These are phyloP conservation scores for Globisporangium heterothallicum DNA, from an alignment of 352 stramenopile species.

Conservation along the genomic window DNA sequence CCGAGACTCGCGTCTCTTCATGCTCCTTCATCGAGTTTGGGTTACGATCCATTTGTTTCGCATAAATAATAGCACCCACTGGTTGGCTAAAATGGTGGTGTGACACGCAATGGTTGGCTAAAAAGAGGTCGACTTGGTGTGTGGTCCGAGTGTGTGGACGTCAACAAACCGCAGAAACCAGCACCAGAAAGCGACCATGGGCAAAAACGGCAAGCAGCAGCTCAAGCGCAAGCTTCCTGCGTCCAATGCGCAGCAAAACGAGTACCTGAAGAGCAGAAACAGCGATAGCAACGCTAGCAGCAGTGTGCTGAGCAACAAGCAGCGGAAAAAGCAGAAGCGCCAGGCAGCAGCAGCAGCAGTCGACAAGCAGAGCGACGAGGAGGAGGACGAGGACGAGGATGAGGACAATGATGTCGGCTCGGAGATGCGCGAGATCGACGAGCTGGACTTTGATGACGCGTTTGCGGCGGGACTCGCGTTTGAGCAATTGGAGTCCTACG, in stretches of 20 bases:
- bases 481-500: slow-evolving; percentile 47
- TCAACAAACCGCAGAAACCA: no score
- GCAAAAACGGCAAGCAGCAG: slow-evolving; percentile 43
- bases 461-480: slow-evolving; percentile 61
- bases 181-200: slow-evolving; percentile 16
- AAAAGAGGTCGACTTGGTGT: not conserved
- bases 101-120: slow-evolving; percentile 4
- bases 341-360: slow-evolving; percentile 12
- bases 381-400: slow-evolving; percentile 18
- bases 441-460: slow-evolving; percentile 50
- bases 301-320: slow-evolving; percentile 13
- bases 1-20: not conserved
- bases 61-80: no score
- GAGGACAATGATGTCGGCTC: slow-evolving; percentile 20
- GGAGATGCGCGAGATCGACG: slow-evolving; percentile 29
- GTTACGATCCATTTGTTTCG: no score
- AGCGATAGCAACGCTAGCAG: no score
- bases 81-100: no score
- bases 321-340: slow-evolving; percentile 15
- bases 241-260: not conserved
- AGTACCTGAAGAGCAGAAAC: not conserved
- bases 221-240: slow-evolving; percentile 21
- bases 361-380: slow-evolving; percentile 27
- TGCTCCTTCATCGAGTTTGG: not conserved
- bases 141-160: not conserved